A percentile compares a stretch with the other conserved stretches of the same genome.
These are phyloP conservation scores for Gastrolobium bilobum DNA, from an alignment of 306 rosid species.

Conservation along the genomic window DNA sequence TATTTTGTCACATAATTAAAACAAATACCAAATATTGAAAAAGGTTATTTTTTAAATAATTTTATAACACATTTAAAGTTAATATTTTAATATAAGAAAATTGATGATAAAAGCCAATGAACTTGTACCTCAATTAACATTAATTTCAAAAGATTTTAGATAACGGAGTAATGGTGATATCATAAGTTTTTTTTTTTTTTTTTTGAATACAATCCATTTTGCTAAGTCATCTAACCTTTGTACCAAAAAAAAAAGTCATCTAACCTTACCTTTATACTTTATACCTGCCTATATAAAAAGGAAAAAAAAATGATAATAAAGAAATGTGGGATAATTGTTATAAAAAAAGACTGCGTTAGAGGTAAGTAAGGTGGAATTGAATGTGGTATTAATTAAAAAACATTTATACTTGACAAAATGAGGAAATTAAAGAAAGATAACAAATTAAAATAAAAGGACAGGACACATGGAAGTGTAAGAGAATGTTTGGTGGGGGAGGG, in stretches of 20 bases:
- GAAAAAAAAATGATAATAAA: background rate
- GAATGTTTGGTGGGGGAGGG: background rate
- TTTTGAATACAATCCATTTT: too few relatives aligned
- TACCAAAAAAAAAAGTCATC: too few relatives aligned
- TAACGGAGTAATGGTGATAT: too few relatives aligned
- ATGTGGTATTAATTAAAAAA: conserved; percentile 9
- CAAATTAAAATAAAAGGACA: background rate
- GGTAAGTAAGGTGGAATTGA: background rate
- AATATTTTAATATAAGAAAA: background rate
- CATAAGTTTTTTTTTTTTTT: too few relatives aligned
- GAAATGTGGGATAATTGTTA: background rate
- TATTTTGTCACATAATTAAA: too few relatives aligned
- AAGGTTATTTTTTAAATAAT: too few relatives aligned
- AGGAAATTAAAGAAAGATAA: background rate
- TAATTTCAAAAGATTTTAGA: too few relatives aligned
- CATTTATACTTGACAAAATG: background rate
- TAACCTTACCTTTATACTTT: too few relatives aligned
- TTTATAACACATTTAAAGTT: too few relatives aligned
- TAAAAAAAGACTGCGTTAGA: background rate
- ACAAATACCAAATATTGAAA: too few relatives aligned
- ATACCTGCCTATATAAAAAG: too few relatives aligned
- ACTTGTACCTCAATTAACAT: background rate
- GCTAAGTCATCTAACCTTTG: too few relatives aligned
- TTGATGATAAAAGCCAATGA: background rate
- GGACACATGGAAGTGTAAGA: conserved; percentile 7